Base-by-base conservation (phyloP, 768 basidiomycete genomes). In the Russula brevipes region DNA sequence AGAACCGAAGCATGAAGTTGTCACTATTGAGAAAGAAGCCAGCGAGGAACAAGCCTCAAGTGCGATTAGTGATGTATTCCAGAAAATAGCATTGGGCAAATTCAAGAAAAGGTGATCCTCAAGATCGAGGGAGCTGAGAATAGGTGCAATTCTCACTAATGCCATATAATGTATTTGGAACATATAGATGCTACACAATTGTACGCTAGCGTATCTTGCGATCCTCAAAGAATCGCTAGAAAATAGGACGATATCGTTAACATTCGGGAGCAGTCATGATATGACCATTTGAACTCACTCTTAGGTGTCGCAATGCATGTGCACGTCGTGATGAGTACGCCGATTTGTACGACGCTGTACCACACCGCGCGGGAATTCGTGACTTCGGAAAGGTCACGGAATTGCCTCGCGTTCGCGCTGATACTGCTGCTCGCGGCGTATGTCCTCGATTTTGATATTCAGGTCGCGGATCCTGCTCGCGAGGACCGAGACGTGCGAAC, bases 361-460 rank as follows among this genome's bases (percentile, higher is more conserved):
- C 93, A 98, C 50, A 98, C 90, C 1, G 97, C 94, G 63, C 87
- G 79, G n/a, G 87, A 77, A 76, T 99, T 99, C 44, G 93, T 96
- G 16, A 76, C 74, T 75, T 99, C 97, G 69, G 91, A 94, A 66
- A 98, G 75, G 75, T 94, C 78, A 44, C 97, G 79, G 72, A 89
- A 99, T 88, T 11, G 90, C 80, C 76, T 99, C 97, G 67, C 97
- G 80, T 76, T 99, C 96, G 47, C 97, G 82, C 78, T 98, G 96
- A 72, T 98, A 99, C 75, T 95, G 91, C 76, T 99, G 97, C 76
- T 98, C 97, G 31, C 94, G 80, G 51, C 93, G 82, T 59, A 98
- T 89, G 69, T 96, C 94, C 73, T 91, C 91, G 54, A 99, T 80
- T 74, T 94, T 96, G 71, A 86, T 82, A 76, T 98, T 99, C 65